These are phyloP conservation scores for Penicillium canescens DNA, from an alignment of 495 filamentous ascomycete species.

Conservation along the genomic window DNA sequence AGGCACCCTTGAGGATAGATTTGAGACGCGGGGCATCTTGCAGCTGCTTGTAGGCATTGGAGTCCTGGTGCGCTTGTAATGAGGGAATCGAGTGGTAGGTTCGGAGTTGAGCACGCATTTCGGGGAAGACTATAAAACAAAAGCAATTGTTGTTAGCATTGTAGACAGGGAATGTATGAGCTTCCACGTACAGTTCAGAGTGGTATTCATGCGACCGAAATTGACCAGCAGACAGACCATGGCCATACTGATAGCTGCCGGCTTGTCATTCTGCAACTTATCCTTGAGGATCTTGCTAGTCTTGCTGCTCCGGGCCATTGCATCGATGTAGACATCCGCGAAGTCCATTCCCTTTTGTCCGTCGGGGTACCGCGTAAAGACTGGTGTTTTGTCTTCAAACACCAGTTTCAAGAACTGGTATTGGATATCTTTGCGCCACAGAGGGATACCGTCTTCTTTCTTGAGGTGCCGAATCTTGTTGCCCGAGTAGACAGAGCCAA, in stretches of 20 bases:
- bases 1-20: conserved; percentile 95
- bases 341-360: conserved; percentile 75
- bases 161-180: background rate
- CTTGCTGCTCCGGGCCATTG: conserved; percentile 98
- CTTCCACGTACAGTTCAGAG: conserved; percentile 77
- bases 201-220: conserved; percentile 98
- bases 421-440: conserved; percentile 98
- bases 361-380: conserved; percentile 84
- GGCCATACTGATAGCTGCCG: conserved; percentile 93
- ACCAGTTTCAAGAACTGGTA: conserved; percentile 90
- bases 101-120: conserved; percentile 97
- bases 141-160: conserved; percentile 31
- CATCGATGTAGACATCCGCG: conserved; percentile 95
- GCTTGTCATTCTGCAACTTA: conserved; percentile 89
- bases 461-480: conserved; percentile 95
- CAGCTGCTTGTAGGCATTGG: conserved; percentile 94
- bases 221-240: conserved; percentile 99
- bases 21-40: conserved; percentile 96
- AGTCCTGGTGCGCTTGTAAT: conserved; percentile 90
- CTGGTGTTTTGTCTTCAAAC: conserved; percentile 81
- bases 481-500: conserved; percentile 74
- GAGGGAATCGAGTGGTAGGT: conserved; percentile 98
- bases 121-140: conserved; percentile 78
- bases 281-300: conserved; percentile 98
- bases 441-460: conserved; percentile 93